Percentiles rank a stretch among this genome's conserved stretches.
These are phyloP conservation scores for Neurospora sp. DNA, from an alignment of 2,329 filamentous ascomycete species.

Conservation along the genomic window DNA sequence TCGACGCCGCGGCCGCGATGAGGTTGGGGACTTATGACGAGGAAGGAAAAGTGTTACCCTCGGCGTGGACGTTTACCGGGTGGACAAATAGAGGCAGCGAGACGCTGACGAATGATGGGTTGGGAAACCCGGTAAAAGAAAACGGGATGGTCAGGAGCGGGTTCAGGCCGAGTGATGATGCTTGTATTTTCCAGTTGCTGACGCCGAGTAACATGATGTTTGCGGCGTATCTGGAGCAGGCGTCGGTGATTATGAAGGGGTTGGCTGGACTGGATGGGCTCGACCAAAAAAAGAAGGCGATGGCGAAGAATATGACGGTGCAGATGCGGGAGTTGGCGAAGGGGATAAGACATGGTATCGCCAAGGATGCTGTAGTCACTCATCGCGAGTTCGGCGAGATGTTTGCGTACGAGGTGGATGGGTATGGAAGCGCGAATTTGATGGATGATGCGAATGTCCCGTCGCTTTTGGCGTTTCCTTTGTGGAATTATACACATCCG, in stretches of 20 bases:
- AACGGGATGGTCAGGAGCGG: constrained; percentile 72
- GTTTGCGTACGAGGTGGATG: constrained; percentile 70
- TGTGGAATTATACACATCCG: constrained; percentile 42
- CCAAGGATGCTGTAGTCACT: constrained; percentile 53
- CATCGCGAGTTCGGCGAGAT: constrained; percentile 55
- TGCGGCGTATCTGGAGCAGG: constrained; percentile 44
- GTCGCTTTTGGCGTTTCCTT: constrained; percentile 54
- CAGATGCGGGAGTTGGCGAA: constrained; percentile 49
- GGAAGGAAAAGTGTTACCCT: constrained; percentile 39
- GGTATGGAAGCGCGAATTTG: constrained; percentile 54
- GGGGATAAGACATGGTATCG: constrained; percentile 39
- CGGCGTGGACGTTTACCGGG: constrained; percentile 65
- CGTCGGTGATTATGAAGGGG: constrained; percentile 40
- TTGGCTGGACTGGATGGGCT: constrained; percentile 15
- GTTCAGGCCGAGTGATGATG: constrained; percentile 77
- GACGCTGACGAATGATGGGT: constrained; percentile 62
- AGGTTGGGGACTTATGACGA: constrained; percentile 58
- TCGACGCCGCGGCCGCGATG: constrained; percentile 57
- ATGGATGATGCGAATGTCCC: constrained; percentile 70
- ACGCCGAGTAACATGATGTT: constrained; percentile 75
- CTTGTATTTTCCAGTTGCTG: constrained; percentile 69
- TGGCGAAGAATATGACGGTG: constrained; percentile 32
- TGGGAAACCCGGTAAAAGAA: constrained; percentile 67
- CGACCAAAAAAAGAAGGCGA: constrained; percentile 20
- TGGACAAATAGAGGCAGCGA: constrained; percentile 62